Base-by-base conservation (phyloP, 2,329 filamentous ascomycete genomes). In the Verticillium zaregamsianum region DNA sequence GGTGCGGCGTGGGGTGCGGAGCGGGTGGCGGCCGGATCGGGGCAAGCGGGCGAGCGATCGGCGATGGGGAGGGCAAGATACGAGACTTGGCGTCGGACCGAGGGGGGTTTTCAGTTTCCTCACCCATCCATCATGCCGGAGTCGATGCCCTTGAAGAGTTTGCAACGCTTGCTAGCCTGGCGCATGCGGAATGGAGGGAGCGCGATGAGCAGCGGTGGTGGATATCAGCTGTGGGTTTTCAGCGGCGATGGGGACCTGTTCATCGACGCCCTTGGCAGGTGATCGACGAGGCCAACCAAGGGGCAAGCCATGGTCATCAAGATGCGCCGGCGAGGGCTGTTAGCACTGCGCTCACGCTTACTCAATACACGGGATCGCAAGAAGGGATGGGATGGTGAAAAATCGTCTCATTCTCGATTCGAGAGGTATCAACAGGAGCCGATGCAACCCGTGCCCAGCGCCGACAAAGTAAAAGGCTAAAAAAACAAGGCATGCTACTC, bases 381-480 rank as follows among this genome's bases (percentile, higher is more conserved):
- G 28, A 6, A 28, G 28, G 6, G 28, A 5, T 28, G 28, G 28
- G 4, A 5, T 5, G 28, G 14, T n/a, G 17, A n/a, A 45, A 45
- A 45, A 7, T 45, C 39, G 39, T 45, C 39, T 45, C 39, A n/a
- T 49, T n/a, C 23, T 23, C 45, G n/a, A 20, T n/a, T 49, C n/a
- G 9, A 49, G 45, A 49, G 45, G 45, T 25, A 49, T 49, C 45
- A 49, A 49, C n/a, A 23, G 45, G n/a, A 23, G 20, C 45, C n/a
- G 45, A 49, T 49, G 45, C 45, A 23, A 25, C 45, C 28, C 45
- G 45, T 49, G 45, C n/a, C 20, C 20, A 59, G 63, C 63, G 59
- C 54, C 45, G 35, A 62, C 59, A 62, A 62, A 31, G 61, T 59
- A 61, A 14, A 37, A 58, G 61, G 15, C 17, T n/a, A 57, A 63